Base-by-base conservation (phyloP, 169 alveolate genomes). In the Plasmodium gonderi region DNA sequence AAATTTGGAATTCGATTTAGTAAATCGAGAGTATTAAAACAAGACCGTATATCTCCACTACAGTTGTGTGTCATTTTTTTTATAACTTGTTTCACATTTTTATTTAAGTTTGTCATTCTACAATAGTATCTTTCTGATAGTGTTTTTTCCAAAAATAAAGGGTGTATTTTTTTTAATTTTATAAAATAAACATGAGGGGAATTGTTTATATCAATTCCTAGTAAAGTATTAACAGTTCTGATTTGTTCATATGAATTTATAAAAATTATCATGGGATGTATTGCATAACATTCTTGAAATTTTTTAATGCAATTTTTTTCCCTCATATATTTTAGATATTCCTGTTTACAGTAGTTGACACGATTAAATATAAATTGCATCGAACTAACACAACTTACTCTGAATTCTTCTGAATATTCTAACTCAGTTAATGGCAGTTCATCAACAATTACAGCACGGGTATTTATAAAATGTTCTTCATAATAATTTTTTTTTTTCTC, bases 231-330 rank as follows among this genome's bases (percentile, higher is more conserved):
- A 12, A 90, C 90, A 11, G 60, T 45, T 49, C 69, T 76, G 45
- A 90, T 90, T 90, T 90, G 77, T 31, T 90, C 94, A 90, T 20
- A 90, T n/a, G 94, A 65, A 79, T 90, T 78, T 69, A 90, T 90
- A 65, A 54, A 45, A 65, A 90, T 78, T 8, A 90, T 68, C 51
- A 90, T 90, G 38, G 94, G 94, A 29, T 90, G 90, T 23, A 90
- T 90, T 65, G 64, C 44, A 90, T 65, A 76, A 49, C 90, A 78
- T 14, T 78, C 76, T 29, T 29, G 36, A 23, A 54, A 49, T 45
- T 65, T 40, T n/a, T 17, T 54, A 14, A 12, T 33, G 36, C 40
- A 3, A 6, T 36, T 33, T 8, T 77, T 54, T 26, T 54, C 36
- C 31, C 17, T 20, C 12, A 12, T 11, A 60, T 67, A 17, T n/a